Percentiles rank a stretch among this genome's conserved stretches.
These are phyloP conservation scores for Pseudomonodictys pantanalensis DNA, from an alignment of 495 filamentous ascomycete genomes.

Conservation along the genomic window DNA sequence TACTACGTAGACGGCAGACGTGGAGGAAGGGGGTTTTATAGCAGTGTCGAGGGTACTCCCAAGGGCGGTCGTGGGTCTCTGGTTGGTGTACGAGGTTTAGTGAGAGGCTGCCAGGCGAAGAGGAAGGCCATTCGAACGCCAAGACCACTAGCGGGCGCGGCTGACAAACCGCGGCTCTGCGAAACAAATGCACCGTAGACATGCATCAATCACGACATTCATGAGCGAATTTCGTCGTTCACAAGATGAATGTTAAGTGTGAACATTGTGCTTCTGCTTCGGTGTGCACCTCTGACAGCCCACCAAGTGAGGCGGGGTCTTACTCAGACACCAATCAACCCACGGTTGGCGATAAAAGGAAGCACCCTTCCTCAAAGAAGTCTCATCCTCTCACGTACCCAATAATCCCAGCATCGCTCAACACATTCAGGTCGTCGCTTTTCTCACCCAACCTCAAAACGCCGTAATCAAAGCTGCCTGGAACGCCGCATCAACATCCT, in stretches of 20 bases:
- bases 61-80: constrained; percentile 20
- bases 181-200: neutral
- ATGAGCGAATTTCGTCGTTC: too few species aligned
- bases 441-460: neutral
- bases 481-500: constrained; percentile 60
- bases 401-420: too few species aligned
- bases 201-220: too few species aligned
- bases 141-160: neutral
- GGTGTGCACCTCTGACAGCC: too few species aligned
- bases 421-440: neutral
- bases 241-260: too few species aligned
- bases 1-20: constrained; percentile 5
- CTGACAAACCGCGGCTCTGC: neutral
- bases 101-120: constrained; percentile 3
- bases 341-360: too few species aligned
- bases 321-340: too few species aligned
- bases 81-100: constrained; percentile 19
- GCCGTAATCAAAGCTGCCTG: constrained; percentile 22
- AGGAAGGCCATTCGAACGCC: constrained; percentile 10
- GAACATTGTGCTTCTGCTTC: too few species aligned
- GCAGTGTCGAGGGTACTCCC: constrained; percentile 11
- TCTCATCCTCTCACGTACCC: too few species aligned
- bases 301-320: too few species aligned
- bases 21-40: constrained; percentile 12
- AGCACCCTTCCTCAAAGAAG: too few species aligned